Base-by-base conservation (phyloP, 2,329 filamentous ascomycete genomes). In the Neonectria faginata region DNA sequence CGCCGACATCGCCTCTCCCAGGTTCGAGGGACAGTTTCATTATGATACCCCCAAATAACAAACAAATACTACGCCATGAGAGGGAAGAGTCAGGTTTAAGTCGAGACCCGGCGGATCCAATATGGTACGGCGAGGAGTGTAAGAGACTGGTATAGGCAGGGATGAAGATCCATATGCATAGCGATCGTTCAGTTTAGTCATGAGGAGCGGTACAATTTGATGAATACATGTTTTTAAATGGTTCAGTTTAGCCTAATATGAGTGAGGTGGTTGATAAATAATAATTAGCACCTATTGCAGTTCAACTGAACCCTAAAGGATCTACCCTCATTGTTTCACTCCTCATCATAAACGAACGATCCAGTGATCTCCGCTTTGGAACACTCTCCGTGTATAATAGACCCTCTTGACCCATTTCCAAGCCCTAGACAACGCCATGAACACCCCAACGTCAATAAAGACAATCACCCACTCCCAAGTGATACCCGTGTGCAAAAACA, bases 381-480 rank as follows among this genome's bases (percentile, higher is more conserved):
- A 56, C 9, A 66, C 44, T 62, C 70, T 68, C 25, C 71, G 68
- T n/a, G 84, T 77, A 70, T 86, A 83, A 67, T 81, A 87, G 27
- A 83, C 72, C 2, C 91, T 80, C 82, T 92, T 93, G 16, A 73
- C 80, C 83, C 84, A 91, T 77, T 92, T 92, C 88, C 89, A 93
- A 3, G 78, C 65, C 78, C 92, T 90, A 0, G 88, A 82, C 1
- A 89, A 87, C 0, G 80, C 69, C 73, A 92, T 87, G 79, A 92
- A 93, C 2, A 92, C 70, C 0, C 84, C 73, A 0, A 86, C 82
- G 20, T 85, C 85, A 25, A 90, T 78, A 65, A 92, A 87, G 1
- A 91, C 88, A 53, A 92, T 84, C 0, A 82, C 88, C 90, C 89
- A 92, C 75, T 92, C 90, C 89, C 88, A 90, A 10, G 79, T 83